These are phyloP conservation scores for Yarrowia sp. DNA, from an alignment of 805 yeast genomes.

Conservation along the genomic window DNA sequence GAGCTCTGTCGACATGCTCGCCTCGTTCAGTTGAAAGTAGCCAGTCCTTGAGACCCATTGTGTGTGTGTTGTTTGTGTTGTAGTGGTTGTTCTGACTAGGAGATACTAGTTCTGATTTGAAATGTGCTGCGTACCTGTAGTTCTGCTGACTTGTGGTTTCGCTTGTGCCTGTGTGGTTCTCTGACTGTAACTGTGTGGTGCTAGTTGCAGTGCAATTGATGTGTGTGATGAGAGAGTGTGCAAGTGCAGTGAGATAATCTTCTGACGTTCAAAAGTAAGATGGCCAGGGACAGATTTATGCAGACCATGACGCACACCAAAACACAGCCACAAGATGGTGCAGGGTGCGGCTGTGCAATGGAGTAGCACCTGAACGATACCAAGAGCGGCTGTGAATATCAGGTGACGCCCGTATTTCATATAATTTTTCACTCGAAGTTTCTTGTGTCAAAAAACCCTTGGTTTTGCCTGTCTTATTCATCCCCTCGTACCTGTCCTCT, in stretches of 20 bases:
- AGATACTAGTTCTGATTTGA: background rate
- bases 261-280: background rate
- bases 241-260: background rate
- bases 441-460: too few relatives aligned
- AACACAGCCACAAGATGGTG: conserved; percentile 12
- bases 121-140: background rate
- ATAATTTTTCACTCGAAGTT: too few relatives aligned
- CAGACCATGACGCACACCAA: background rate
- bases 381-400: background rate
- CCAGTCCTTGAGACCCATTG: conserved; percentile 2
- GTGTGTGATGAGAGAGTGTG: background rate
- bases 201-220: background rate
- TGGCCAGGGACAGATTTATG: conserved; percentile 5
- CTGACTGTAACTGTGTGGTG: background rate
- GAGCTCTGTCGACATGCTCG: background rate
- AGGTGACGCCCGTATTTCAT: background rate
- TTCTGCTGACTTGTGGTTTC: background rate
- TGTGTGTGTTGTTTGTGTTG: background rate
- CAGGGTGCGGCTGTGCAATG: conserved; percentile 17
- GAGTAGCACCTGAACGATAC: background rate
- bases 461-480: too few relatives aligned
- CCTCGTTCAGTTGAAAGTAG: conserved; percentile 11
- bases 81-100: background rate
- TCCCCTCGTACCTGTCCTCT: too few relatives aligned
- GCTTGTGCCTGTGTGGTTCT: background rate